Percentiles rank a stretch among this genome's conserved stretches.
phyloP scores from a whole-genome alignment of 108 stramenopile species.

The Hondaea fermentalgiana region DNA sequence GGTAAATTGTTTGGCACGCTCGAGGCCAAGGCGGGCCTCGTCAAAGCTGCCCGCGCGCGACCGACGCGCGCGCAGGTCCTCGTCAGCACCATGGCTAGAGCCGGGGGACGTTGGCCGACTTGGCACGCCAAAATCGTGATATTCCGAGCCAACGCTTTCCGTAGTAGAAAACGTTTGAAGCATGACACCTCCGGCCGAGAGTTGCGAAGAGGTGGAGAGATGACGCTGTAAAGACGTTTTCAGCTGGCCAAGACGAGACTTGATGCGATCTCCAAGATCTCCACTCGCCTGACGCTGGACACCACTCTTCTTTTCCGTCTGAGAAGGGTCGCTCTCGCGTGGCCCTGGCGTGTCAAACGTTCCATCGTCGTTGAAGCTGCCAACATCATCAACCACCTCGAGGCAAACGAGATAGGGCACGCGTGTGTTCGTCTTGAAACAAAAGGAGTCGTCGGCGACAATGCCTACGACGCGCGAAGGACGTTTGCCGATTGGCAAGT shows the following conservation, averaged over 20 bases:
- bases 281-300: neutral
- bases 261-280: neutral
- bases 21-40: neutral
- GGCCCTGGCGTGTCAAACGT: too few species aligned
- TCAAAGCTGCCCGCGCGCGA: neutral
- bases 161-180: neutral
- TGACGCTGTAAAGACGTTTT: neutral
- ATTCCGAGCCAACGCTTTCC: neutral
- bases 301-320: neutral
- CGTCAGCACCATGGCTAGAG: neutral
- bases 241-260: neutral
- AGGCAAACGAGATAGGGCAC: slow-evolving; percentile 38
- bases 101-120: too few species aligned
- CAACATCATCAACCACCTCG: slow-evolving; percentile 37
- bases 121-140: too few species aligned
- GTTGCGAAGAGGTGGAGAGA: neutral
- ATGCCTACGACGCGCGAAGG: slow-evolving; percentile 28
- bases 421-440: slow-evolving; percentile 46
- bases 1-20: neutral
- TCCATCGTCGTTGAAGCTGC: neutral
- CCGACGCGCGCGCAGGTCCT: neutral
- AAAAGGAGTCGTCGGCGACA: slow-evolving; percentile 27
- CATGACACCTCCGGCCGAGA: neutral
- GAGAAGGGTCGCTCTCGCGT: too few species aligned
- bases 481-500: slow-evolving; percentile 33